Evolutionary conservation across 148 eudicot genomes (phyloP), one percentile per base, ranked within the genome.

Genomic region (Gaultheria prostrata): DNA sequence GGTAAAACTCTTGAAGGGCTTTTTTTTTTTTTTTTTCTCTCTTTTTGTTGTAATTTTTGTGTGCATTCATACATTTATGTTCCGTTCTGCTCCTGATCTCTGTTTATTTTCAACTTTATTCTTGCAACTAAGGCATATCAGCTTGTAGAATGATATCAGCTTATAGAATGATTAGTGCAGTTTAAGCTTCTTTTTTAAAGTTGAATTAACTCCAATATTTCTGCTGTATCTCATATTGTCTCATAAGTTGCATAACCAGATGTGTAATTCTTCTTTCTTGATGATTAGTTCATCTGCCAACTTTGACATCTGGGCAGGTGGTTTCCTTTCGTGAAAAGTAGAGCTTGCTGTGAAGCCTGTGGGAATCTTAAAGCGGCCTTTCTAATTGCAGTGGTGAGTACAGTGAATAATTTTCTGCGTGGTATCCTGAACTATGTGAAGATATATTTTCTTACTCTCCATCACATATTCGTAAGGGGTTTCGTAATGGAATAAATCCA

Each of bases 301-400:
- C 78, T 73, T 84, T 84, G 46, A 53, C 82, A 85, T 78, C 65
- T 87, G 56, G 72, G 85, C 98, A 96, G 99, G 84, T 94, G 99
- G 98, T 96, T 96, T 78, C 99, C 99, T 69, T 94, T 94, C 85
- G 86, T 96, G 87, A 90, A 85, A 80, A 96, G 89, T 78, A 89
- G 88, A 85, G 98, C 99, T 86, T 96, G 99, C 87, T 96, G 98
- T 86, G 97, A 91, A 88, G 95, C 98, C 65, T 96, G 99, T 80
- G 99, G 94, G 82, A 96, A 96, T 89, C 92, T 96, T 50, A 94
- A 96, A 88, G 99, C 99, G 82, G 99, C 99, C 69, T 96, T 96
- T 92, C 85, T 96, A 83, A 85, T 96, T 86, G 97, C 98, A 63
- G 98, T 96, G 98, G 98, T 96, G 89, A 88, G 97, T 84, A 28